Evolutionary conservation across 2,329 filamentous ascomycete species (phyloP).

Genomic region (Pseudonectria buxi): DNA sequence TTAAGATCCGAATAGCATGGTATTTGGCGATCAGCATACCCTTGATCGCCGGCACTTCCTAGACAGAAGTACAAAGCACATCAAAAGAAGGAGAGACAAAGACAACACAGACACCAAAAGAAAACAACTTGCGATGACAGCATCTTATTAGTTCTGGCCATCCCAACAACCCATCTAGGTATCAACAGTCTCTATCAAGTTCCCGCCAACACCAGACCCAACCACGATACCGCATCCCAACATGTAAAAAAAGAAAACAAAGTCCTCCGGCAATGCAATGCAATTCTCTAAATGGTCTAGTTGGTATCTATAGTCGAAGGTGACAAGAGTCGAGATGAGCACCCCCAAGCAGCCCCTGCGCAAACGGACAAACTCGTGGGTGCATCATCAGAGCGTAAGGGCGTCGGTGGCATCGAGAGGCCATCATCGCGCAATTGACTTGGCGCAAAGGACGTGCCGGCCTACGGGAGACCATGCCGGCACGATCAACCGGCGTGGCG

Average conservation of each 20-base stretch:
- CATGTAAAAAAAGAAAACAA: too few species aligned
- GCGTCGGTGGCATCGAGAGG: background rate
- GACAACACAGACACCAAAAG: background rate
- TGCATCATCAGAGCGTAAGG: background rate
- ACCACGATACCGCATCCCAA: background rate
- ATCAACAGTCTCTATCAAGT: background rate
- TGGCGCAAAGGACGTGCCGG: constrained; percentile 2
- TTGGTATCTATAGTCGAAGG: too few species aligned
- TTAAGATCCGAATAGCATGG: too few species aligned
- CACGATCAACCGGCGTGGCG: constrained; percentile 1
- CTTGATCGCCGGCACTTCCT: too few species aligned
- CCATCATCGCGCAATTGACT: background rate
- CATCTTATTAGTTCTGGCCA: constrained; percentile 5
- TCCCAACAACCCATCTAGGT: background rate
- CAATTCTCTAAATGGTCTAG: too few species aligned
- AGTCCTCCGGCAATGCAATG: too few species aligned
- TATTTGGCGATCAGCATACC: too few species aligned
- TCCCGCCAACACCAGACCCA: background rate
- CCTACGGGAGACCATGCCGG: constrained; percentile 13
- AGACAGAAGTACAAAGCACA: too few species aligned
- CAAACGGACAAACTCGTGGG: too few species aligned
- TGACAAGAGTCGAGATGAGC: too few species aligned
- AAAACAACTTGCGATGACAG: constrained; percentile 1
- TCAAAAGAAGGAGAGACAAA: background rate
- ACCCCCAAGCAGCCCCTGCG: too few species aligned